phyloP scores from a whole-genome alignment of 202 grass and related monocot species.

The Eragrostis tef region DNA sequence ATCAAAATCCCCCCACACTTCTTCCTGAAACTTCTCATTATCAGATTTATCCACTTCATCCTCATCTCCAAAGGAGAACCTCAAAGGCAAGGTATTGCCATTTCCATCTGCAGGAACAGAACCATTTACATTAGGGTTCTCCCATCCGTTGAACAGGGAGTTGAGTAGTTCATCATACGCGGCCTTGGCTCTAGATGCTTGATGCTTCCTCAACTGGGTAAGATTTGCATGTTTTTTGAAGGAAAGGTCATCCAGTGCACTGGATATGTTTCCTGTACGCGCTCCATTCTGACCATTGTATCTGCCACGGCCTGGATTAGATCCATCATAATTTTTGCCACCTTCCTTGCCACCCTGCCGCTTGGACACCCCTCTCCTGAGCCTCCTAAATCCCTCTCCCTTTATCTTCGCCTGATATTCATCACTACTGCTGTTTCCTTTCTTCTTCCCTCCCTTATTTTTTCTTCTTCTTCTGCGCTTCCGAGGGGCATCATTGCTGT shows the following conservation, averaged over 20 bases:
- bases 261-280: background rate
- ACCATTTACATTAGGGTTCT: constrained; percentile 12
- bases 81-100: constrained; percentile 7
- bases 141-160: constrained; percentile 33
- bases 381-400: constrained; percentile 2
- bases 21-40: constrained; percentile 23
- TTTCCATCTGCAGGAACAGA: background rate
- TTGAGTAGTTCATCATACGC: constrained; percentile 31
- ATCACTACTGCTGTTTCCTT: background rate
- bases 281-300: constrained; percentile 1
- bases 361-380: constrained; percentile 16
- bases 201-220: constrained; percentile 19
- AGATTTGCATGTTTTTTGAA: constrained; percentile 41
- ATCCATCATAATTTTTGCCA: background rate
- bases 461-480: background rate
- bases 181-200: background rate
- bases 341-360: background rate
- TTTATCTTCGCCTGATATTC: background rate
- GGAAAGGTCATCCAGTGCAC: constrained; percentile 19
- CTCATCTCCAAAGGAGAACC: constrained; percentile 52
- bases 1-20: constrained; percentile 54
- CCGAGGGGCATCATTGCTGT: background rate
- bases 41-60: constrained; percentile 8
- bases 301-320: background rate
- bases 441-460: background rate